These are phyloP conservation scores for Cladosporium halotolerans DNA, from an alignment of 2,329 filamentous ascomycete species.

Conservation along the genomic window DNA sequence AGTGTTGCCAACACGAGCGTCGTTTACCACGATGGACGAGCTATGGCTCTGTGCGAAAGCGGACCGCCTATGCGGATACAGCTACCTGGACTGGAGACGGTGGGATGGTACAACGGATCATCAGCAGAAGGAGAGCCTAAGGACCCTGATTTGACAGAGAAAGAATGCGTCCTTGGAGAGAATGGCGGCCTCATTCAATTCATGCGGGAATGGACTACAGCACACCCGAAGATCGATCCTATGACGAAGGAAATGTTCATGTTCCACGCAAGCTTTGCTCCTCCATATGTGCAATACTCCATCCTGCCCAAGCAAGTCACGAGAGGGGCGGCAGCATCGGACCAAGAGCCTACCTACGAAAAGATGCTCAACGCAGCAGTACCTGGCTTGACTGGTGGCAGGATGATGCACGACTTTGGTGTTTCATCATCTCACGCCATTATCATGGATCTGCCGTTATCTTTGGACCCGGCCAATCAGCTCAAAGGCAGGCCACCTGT, in stretches of 20 bases:
- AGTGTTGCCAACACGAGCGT: constrained; percentile 65
- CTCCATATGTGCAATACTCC: constrained; percentile 64
- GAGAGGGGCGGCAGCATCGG: constrained; percentile 9
- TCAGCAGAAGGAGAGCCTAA: constrained; percentile 48
- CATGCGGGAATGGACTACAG: constrained; percentile 66
- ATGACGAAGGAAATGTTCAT: constrained; percentile 59
- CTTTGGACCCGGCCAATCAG: constrained; percentile 58
- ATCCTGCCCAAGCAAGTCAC: constrained; percentile 41
- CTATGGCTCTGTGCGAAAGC: constrained; percentile 64
- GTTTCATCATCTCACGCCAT: constrained; percentile 57
- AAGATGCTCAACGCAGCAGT: constrained; percentile 50
- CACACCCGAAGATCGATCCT: constrained; percentile 62
- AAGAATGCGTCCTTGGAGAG: constrained; percentile 22
- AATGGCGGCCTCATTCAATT: constrained; percentile 49
- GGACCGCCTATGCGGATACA: constrained; percentile 62
- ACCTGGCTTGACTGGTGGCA: constrained; percentile 56
- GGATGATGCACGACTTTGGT: constrained; percentile 74
- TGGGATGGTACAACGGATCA: constrained; percentile 64
- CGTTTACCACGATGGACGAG: constrained; percentile 61
- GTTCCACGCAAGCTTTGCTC: constrained; percentile 60
- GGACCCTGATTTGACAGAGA: constrained; percentile 8
- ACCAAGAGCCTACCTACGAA: constrained; percentile 1
- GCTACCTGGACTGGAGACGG: constrained; percentile 58
- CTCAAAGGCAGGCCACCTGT: constrained; percentile 52
- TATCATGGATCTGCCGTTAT: constrained; percentile 64